Evolutionary conservation across 257 asterid species (phyloP).

Genomic region (Gentiana straminea): DNA sequence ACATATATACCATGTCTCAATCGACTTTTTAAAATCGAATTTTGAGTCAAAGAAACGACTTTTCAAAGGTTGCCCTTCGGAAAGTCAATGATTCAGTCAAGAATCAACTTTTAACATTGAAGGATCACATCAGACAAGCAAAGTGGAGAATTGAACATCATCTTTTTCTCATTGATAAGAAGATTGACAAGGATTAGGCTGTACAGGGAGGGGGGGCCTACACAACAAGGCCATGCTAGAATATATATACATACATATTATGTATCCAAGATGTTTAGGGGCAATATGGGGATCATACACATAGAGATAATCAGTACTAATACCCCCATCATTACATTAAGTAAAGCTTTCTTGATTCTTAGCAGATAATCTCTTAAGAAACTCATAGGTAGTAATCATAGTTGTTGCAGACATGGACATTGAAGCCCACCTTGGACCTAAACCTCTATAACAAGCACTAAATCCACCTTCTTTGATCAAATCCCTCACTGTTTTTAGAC

Average conservation of each 20-base stretch:
- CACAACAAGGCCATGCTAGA: not conserved
- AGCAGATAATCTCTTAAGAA: slow-evolving; percentile 61
- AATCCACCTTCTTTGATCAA: slow-evolving; percentile 69
- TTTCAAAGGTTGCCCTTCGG: no score
- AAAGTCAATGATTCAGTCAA: no score
- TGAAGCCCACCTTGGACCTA: slow-evolving; percentile 78
- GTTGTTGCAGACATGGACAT: slow-evolving; percentile 80
- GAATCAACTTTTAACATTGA: no score
- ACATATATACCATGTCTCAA: no score
- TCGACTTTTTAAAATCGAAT: no score
- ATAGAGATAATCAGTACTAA: no score
- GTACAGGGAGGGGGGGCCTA: not conserved
- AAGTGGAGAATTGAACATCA: no score
- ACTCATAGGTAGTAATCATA: slow-evolving; percentile 83
- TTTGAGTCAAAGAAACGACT: no score
- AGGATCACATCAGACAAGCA: no score
- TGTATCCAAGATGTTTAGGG: no score
- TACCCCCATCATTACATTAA: slow-evolving; percentile 7
- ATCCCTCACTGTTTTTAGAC: slow-evolving; percentile 52
- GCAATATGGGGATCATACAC: no score
- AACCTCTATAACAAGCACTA: slow-evolving; percentile 75
- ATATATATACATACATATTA: slow-evolving; percentile 1
- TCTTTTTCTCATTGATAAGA: no score
- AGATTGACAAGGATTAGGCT: not conserved
- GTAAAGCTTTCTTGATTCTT: slow-evolving; percentile 42